Conservation (phyloP, 2,329 filamentous ascomycete genomes). For the Xylariaceae sp. region DNA sequence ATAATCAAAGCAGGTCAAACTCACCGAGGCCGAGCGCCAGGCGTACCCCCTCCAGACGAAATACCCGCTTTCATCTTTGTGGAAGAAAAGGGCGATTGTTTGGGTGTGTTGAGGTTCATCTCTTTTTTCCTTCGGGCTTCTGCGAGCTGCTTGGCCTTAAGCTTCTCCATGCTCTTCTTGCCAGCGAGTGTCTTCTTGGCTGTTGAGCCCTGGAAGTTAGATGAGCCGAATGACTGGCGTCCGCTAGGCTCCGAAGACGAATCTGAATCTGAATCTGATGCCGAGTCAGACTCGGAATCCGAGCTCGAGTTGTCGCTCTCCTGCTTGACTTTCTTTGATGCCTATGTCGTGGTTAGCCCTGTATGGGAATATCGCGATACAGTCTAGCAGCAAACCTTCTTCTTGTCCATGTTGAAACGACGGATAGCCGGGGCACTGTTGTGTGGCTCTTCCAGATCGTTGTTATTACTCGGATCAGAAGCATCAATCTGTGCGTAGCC, state of each 20-base stretch:
- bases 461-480: conserved; percentile 21
- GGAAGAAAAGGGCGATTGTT: conserved; percentile 1
- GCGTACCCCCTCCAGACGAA: conserved; percentile 45
- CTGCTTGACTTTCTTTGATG: conserved; percentile 28
- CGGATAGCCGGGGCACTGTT: conserved; percentile 21
- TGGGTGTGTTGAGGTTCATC: conserved; percentile 57
- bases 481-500: conserved; percentile 46
- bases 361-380: background rate
- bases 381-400: conserved; percentile 20
- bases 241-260: conserved; percentile 20
- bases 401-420: conserved; percentile 32
- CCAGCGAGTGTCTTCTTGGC: conserved; percentile 34
- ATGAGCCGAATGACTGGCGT: conserved; percentile 37
- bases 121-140: conserved; percentile 62
- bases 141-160: conserved; percentile 48
- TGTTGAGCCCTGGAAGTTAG: conserved; percentile 37
- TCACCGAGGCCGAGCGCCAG: conserved; percentile 28
- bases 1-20: conserved; percentile 56
- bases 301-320: conserved; percentile 33
- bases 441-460: conserved; percentile 14
- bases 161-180: conserved; percentile 45
- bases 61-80: conserved; percentile 51
- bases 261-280: conserved; percentile 17
- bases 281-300: conserved; percentile 33
- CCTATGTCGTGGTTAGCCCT: conserved; percentile 29